A percentile compares a stretch with the other conserved stretches of the same genome.
Conservation (phyloP, 768 basidiomycete species). For the Erythrobasidium yunnanense region DNA sequence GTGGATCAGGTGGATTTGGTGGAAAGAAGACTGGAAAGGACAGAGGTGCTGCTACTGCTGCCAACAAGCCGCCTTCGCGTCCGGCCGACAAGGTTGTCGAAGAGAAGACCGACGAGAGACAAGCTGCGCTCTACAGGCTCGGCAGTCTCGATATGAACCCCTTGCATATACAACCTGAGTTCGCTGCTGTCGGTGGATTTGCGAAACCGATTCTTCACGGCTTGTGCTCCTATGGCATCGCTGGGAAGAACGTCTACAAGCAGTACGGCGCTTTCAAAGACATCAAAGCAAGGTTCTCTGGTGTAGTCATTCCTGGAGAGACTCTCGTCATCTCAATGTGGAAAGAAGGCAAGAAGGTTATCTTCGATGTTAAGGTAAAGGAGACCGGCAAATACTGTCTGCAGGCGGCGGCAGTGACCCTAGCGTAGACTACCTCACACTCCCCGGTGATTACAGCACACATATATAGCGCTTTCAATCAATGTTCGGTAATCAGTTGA, state of each 20-base stretch:
- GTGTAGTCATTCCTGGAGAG: constrained; percentile 87
- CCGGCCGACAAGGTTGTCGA: constrained; percentile 74
- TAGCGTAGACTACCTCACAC: background rate
- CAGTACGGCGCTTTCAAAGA: constrained; percentile 73
- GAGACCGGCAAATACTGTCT: constrained; percentile 7
- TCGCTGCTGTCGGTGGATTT: constrained; percentile 90
- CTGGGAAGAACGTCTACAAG: constrained; percentile 83
- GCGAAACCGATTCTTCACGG: constrained; percentile 70
- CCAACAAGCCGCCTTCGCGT: constrained; percentile 68
- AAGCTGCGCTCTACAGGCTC: constrained; percentile 84
- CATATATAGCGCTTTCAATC: too few relatives aligned
- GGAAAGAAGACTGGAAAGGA: constrained; percentile 78
- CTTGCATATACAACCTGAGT: constrained; percentile 67
- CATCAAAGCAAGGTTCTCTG: constrained; percentile 93
- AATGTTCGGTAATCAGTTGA: too few relatives aligned
- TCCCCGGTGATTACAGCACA: too few relatives aligned
- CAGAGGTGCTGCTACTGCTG: constrained; percentile 74
- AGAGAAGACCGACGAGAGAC: constrained; percentile 68
- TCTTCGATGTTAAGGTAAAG: constrained; percentile 49
- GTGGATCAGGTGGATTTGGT: constrained; percentile 91
- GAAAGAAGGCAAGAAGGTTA: constrained; percentile 82
- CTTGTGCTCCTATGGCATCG: constrained; percentile 81
- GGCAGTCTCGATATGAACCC: constrained; percentile 78
- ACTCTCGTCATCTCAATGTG: constrained; percentile 95
- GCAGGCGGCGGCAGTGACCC: constrained; percentile 14